Conservation (phyloP, 2,329 filamentous ascomycete genomes). For the Beauveria varroae region DNA sequence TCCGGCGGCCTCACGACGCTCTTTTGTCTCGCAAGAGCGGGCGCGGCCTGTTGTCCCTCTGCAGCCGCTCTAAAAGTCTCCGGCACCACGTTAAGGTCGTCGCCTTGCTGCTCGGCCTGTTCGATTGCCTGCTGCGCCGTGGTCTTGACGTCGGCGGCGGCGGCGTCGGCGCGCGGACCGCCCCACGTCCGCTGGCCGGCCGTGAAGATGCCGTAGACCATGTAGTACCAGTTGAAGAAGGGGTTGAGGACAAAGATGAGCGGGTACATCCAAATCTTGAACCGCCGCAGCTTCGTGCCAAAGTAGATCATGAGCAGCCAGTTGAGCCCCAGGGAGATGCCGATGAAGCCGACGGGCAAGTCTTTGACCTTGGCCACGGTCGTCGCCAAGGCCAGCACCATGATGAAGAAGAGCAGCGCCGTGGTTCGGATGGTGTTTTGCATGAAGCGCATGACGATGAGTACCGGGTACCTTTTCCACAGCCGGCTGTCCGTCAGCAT, state of each 20-base stretch:
- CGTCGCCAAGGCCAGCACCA: constrained; percentile 78
- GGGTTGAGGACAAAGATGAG: constrained; percentile 94
- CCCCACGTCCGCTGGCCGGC: constrained; percentile 94
- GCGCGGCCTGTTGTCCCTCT: no score
- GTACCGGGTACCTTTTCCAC: constrained; percentile 83
- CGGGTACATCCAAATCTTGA: constrained; percentile 92
- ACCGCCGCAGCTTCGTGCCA: constrained; percentile 75
- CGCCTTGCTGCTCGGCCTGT: constrained; percentile 66
- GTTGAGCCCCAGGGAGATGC: constrained; percentile 83
- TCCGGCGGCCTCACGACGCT: no score
- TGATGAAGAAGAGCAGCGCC: constrained; percentile 87
- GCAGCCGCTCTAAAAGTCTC: constrained; percentile 59
- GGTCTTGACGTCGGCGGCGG: constrained; percentile 65
- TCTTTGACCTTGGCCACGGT: constrained; percentile 72
- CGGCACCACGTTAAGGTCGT: constrained; percentile 84
- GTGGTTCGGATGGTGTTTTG: constrained; percentile 96
- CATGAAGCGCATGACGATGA: constrained; percentile 83
- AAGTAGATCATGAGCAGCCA: constrained; percentile 97
- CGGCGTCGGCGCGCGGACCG: constrained; percentile 83
- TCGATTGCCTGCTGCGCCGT: constrained; percentile 78
- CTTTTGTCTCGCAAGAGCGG: no score
- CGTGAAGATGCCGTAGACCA: constrained; percentile 94
- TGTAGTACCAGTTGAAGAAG: constrained; percentile 97
- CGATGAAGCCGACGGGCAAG: constrained; percentile 88
- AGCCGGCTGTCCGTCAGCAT: constrained; percentile 93